Evolutionary conservation across 2,329 filamentous ascomycete genomes (phyloP).

Genomic region (Monosporascus sp.): DNA sequence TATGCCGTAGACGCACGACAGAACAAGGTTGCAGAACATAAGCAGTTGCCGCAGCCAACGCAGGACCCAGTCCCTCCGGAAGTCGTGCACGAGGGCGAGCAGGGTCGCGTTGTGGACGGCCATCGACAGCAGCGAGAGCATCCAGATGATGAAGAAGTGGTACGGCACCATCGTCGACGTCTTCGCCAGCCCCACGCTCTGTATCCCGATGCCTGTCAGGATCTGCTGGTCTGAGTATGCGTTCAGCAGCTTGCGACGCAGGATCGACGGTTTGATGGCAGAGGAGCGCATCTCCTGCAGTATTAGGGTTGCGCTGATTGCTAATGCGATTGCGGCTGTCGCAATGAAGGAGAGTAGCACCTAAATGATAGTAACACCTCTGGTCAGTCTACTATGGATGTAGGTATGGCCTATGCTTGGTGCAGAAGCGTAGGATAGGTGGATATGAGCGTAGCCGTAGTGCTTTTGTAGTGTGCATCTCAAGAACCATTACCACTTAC

Average conservation of each 20-base stretch:
- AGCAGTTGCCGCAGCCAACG: constrained; percentile 60
- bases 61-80: constrained; percentile 61
- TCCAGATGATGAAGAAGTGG: constrained; percentile 69
- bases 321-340: constrained; percentile 53
- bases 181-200: constrained; percentile 57
- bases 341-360: constrained; percentile 63
- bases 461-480: too few relatives aligned
- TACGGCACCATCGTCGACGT: constrained; percentile 56
- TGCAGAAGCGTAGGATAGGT: neutral
- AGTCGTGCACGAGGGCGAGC: constrained; percentile 60
- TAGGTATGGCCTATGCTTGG: too few relatives aligned
- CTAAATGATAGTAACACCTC: constrained; percentile 24
- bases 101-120: constrained; percentile 61
- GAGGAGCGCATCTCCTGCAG: constrained; percentile 40
- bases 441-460: neutral
- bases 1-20: constrained; percentile 51
- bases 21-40: constrained; percentile 59
- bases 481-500: constrained; percentile 27
- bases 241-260: constrained; percentile 59
- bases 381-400: too few relatives aligned
- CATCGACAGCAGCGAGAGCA: constrained; percentile 58
- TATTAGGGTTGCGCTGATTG: constrained; percentile 52
- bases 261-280: constrained; percentile 41
- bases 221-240: constrained; percentile 65
- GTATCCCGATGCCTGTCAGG: constrained; percentile 63